Conservation (phyloP, 1,139 yeast genomes). For the Hyphopichia wangnamkhiaoensis region DNA sequence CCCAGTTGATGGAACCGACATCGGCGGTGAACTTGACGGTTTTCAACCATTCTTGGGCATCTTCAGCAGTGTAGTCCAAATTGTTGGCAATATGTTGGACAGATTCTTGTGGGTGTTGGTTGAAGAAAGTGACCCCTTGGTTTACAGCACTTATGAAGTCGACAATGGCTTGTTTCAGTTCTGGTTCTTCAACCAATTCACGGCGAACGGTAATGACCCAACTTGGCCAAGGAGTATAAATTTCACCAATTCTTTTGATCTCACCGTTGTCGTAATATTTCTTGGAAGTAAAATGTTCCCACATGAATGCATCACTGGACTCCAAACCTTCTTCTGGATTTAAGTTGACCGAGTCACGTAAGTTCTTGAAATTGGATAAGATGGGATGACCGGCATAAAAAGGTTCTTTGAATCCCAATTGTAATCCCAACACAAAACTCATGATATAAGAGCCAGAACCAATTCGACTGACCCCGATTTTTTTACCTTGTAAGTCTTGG, state of each 20-base stretch:
- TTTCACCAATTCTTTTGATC: constrained; percentile 80
- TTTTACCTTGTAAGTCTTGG: constrained; percentile 58
- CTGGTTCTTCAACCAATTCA: constrained; percentile 11
- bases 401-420: constrained; percentile 49
- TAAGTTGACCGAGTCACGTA: constrained; percentile 77
- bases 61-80: constrained; percentile 74
- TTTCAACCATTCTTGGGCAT: constrained; percentile 77
- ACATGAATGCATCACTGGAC: constrained; percentile 84
- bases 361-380: constrained; percentile 67
- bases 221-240: constrained; percentile 95
- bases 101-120: constrained; percentile 62
- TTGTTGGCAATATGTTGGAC: constrained; percentile 62
- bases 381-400: constrained; percentile 55
- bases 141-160: constrained; percentile 56
- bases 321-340: constrained; percentile 30
- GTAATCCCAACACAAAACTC: constrained; percentile 80
- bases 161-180: constrained; percentile 30
- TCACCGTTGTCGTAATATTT: constrained; percentile 79
- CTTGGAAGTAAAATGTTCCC: constrained; percentile 92
- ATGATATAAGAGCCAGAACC: constrained; percentile 92
- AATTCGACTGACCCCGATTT: constrained; percentile 81
- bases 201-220: constrained; percentile 71
- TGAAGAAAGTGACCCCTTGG: constrained; percentile 69
- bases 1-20: constrained; percentile 54
- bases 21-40: constrained; percentile 66